Evolutionary conservation across 441 rosid genomes (phyloP), one percentile per base, ranked within the genome.

Genomic region (Rhodomyrtus psidioides): DNA sequence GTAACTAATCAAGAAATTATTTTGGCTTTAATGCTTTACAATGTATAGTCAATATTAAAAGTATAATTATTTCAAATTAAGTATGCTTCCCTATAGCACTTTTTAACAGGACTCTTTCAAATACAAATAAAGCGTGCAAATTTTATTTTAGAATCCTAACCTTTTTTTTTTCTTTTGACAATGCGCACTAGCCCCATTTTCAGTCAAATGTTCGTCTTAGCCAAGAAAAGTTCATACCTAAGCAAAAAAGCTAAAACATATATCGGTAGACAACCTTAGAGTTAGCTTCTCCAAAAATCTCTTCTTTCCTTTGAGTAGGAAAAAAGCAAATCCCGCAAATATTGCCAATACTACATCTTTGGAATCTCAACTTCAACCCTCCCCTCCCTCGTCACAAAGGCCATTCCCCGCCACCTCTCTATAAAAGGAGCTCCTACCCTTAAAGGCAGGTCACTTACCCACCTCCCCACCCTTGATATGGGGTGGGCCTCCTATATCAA

Each of bases 351-450:
- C 79, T 70, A 34, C 6, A 6, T 49, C 39, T 70, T 70, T 70
- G 79, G 79, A 70, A 65, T 65, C 76, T 9, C 46, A 65, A 65
- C 46, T 65, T 34, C 76, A 65, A 65, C 76, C 46, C 44, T 65
- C 24, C 76, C 46, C 46, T 34, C 39, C 51, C 51, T 49, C 12
- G n/a, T 10, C 49, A 12, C 79, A 6, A 17, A 21, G 79, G 79
- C 79, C 49, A 42, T 10, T 70, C 55, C 23, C 76, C 56, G n/a
- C 58, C 51, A 49, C 51, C 12, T 55, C 59, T 17, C 90, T 86
- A 89, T 90, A 91, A 70, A 88, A 88, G 27, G 86, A 84, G 87
- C 84, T 26, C 54, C 88, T n/a, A n/a, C n/a, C n/a, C n/a, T n/a
- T n/a, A n/a, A n/a, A n/a, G n/a, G n/a, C n/a, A n/a, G n/a, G n/a